Evolutionary conservation across 768 basidiomycete genomes (phyloP), one percentile per base, ranked within the genome.

Genomic region (Mycena vitilis): DNA sequence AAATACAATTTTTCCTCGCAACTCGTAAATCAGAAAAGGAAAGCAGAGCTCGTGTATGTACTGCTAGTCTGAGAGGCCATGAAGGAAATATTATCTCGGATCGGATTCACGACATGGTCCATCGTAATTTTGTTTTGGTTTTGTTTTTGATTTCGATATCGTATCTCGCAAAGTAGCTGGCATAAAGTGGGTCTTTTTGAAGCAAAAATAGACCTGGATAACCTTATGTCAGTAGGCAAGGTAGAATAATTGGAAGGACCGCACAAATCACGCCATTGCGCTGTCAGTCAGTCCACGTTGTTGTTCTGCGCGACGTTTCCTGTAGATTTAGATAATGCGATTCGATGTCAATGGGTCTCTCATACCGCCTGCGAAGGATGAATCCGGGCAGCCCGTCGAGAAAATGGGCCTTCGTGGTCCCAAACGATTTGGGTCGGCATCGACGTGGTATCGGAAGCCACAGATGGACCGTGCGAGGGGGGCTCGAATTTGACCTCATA

Each of bases 391-490:
- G 37, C 5, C 3, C 58, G 65, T 22, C 18, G 37, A 18, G 45
- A 25, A 25, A 66, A 52, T 5, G 65, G 65, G 6, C 65, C 65
- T 10, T 66, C 58, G 11, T 16, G 5, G 34, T 60, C 58, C 65
- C 65, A 66, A 2, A 48, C 13, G 4, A 66, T 9, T 44, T 20
- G 15, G 12, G n/a, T 1, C 4, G 25, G 47, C 55, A 42, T 52
- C 38, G 57, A 8, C 5, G 30, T 52, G 13, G 49, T n/a, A 54
- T 66, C 65, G 0, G 65, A 60, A 22, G n/a, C 51, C 9, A 66
- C 42, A n/a, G 42, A n/a, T 18, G 48, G 38, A 37, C 12, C 16
- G 3, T 20, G n/a, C 4, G 15, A 4, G 15, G 1, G 8, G 23
- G 49, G 22, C 20, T 53, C 44, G 15, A 66, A 59, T 38, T 54